Conservation (phyloP, 2,329 filamentous ascomycete species). For the Cadophora gregata region DNA sequence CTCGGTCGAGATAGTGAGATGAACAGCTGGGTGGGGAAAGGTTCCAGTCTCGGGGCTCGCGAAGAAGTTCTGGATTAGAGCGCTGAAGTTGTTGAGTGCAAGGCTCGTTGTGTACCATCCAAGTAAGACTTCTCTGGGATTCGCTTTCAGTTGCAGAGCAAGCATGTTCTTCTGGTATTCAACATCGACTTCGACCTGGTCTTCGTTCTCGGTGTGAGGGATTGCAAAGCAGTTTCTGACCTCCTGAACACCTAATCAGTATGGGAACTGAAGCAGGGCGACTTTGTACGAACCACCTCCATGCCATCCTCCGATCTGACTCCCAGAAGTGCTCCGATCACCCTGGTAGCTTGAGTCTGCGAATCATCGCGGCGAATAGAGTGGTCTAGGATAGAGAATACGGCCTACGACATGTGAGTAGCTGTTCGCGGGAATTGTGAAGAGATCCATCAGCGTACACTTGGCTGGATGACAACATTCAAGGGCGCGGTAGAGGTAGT, state of each 20-base stretch:
- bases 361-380: constrained; percentile 73
- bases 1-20: constrained; percentile 91
- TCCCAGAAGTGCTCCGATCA: constrained; percentile 95
- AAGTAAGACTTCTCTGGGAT: constrained; percentile 90
- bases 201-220: constrained; percentile 96
- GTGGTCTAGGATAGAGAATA: constrained; percentile 88
- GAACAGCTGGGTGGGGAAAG: constrained; percentile 95
- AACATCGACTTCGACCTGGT: constrained; percentile 99
- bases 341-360: constrained; percentile 85
- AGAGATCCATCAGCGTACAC: constrained; percentile 67
- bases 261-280: background rate
- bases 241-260: constrained; percentile 53
- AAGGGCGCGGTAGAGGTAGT: constrained; percentile 83
- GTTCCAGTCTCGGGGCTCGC: constrained; percentile 95
- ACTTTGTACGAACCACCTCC: constrained; percentile 63
- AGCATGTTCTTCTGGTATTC: constrained; percentile 99
- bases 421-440: constrained; percentile 1
- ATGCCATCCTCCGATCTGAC: constrained; percentile 94
- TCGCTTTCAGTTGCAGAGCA: constrained; percentile 88
- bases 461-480: constrained; percentile 92
- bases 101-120: constrained; percentile 98
- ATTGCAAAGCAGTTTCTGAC: constrained; percentile 97
- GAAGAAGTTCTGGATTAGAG: constrained; percentile 99
- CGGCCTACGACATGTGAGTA: constrained; percentile 55
- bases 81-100: constrained; percentile 97